These are phyloP conservation scores for Metroxylon sagu DNA, from an alignment of 176 grass and related monocot species.

Conservation along the genomic window DNA sequence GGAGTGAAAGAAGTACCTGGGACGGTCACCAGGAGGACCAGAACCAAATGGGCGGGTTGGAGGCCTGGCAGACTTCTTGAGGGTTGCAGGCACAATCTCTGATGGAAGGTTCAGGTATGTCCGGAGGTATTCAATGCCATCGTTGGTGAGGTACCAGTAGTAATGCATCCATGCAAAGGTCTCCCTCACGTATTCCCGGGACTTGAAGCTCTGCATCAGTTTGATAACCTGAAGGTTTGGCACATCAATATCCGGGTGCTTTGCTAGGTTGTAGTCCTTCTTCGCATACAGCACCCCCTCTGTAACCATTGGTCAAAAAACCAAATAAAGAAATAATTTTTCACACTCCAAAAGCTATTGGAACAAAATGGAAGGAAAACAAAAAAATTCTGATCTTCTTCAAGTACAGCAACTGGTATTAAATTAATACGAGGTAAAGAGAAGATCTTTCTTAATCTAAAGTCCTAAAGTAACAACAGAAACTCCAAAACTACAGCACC, in stretches of 20 bases:
- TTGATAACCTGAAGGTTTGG: constrained; percentile 24
- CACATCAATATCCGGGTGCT: constrained; percentile 84
- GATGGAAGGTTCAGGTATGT: constrained; percentile 88
- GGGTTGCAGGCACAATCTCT: constrained; percentile 79
- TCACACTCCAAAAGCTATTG: no score
- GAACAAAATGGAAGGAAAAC: no score
- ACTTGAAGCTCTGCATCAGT: constrained; percentile 23
- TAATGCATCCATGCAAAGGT: constrained; percentile 92
- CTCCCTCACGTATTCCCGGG: constrained; percentile 90
- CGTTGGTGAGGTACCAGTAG: constrained; percentile 98
- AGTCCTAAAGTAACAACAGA: no score
- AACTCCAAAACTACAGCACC: no score
- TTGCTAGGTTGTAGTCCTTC: constrained; percentile 25
- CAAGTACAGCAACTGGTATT: no score
- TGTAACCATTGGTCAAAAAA: not conserved
- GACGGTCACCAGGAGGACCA: constrained; percentile 77
- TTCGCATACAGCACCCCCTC: not conserved
- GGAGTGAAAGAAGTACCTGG: constrained; percentile 32
- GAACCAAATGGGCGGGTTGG: constrained; percentile 61
- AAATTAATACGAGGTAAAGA: no score
- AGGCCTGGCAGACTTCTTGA: constrained; percentile 87
- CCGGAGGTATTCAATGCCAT: constrained; percentile 83
- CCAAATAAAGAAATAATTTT: no score
- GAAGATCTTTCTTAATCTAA: no score
- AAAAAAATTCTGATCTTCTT: no score